Base-by-base conservation (phyloP, 2,329 filamentous ascomycete species). In the Coniella lustricola region DNA sequence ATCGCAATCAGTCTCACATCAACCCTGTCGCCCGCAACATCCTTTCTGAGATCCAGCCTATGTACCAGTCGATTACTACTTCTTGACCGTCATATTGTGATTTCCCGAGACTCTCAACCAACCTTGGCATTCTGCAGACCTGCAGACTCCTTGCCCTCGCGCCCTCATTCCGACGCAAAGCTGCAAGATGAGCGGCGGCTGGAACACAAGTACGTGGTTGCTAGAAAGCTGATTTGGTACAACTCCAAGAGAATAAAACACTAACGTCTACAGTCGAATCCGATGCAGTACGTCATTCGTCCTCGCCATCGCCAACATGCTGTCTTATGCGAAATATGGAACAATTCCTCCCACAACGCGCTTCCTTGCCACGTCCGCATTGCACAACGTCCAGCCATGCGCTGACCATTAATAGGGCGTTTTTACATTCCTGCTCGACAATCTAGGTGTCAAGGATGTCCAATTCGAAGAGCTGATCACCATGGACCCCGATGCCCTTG, bases 381-480 rank as follows among this genome's bases (percentile, higher is more conserved):
- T 12, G 34, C 57, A 31, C 51, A 61, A 46, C 58, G 57, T 54
- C 60, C 65, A 34, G 66, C 62, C 49, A 53, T 25, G n/a, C n/a
- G 37, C 46, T 46, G 38, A 49, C 44, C 36, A 4, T 25, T 20
- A 5, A 9, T 50, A 80, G 90, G 93, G 93, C 62, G 90, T 98
- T 64, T 98, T 98, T 72, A 98, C 93, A 55, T 95, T 90, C 62
- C 82, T 98, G 53, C 86, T 98, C 63, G 90, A 96, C 57, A 79
- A 76, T 60, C 85, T 98, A 54, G 93, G 93, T 44, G 90, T 95
- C 59, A 86, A 90, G 66, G 82, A 88, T 63, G 89, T 97, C 2
- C 93, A 98, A 68, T 97, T 96, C 64, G 93, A 97, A 72, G 93
- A 98, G 72, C 82, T 98, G 55, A 81, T 96, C 50, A 85, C 87